phyloP scores from a whole-genome alignment of 83 land plant genomes.

The Picea engelmannii region DNA sequence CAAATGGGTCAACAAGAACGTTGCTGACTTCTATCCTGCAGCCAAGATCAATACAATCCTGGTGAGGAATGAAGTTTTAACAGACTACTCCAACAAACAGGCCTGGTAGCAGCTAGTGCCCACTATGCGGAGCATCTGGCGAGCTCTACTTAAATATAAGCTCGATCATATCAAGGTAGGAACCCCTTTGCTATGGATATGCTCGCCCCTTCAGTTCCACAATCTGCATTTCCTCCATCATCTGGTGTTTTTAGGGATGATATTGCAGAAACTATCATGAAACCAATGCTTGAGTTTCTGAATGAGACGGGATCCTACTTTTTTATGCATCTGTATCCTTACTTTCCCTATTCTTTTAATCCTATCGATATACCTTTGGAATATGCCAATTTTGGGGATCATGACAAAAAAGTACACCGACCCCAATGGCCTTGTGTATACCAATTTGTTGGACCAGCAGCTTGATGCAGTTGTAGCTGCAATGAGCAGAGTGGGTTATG shows the following conservation, averaged over 20 bases:
- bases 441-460: slow-evolving; percentile 78
- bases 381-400: slow-evolving; percentile 53
- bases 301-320: slow-evolving; percentile 51
- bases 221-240: slow-evolving; percentile 91
- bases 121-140: slow-evolving; percentile 54
- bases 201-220: slow-evolving; percentile 46
- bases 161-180: slow-evolving; percentile 55
- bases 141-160: slow-evolving; percentile 22
- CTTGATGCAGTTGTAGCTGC: slow-evolving; percentile 74
- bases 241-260: slow-evolving; percentile 62
- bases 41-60: slow-evolving; percentile 61
- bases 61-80: slow-evolving; percentile 84
- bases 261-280: slow-evolving; percentile 44
- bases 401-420: slow-evolving; percentile 34
- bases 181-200: slow-evolving; percentile 85
- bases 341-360: slow-evolving; percentile 67
- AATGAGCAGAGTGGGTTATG: slow-evolving; percentile 45
- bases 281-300: slow-evolving; percentile 69
- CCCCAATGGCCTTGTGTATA: slow-evolving; percentile 47
- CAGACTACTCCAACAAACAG: slow-evolving; percentile 26
- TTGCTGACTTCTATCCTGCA: slow-evolving; percentile 50
- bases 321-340: slow-evolving; percentile 85
- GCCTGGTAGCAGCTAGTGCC: slow-evolving; percentile 72
- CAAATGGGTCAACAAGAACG: slow-evolving; percentile 58
- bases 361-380: slow-evolving; percentile 40